Percentiles rank a stretch among this genome's conserved stretches.
phyloP scores from a whole-genome alignment of 2,329 filamentous ascomycete species.

The Byssothecium circinans region DNA sequence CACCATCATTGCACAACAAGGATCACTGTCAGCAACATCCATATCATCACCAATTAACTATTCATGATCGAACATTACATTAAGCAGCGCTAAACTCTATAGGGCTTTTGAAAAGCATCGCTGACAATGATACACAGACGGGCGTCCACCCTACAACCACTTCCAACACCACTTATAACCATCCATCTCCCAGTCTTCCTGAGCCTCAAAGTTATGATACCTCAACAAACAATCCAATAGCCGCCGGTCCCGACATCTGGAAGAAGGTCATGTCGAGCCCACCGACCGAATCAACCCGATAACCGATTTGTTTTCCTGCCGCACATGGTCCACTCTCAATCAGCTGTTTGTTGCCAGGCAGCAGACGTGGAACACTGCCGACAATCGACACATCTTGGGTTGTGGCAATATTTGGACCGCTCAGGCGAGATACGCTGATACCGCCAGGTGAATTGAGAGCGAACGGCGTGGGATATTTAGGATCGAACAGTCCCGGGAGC shows the following conservation, averaged over 20 bases:
- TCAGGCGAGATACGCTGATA: constrained; percentile 33
- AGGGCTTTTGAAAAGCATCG: background rate
- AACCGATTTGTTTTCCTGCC: constrained; percentile 26
- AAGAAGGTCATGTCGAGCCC: constrained; percentile 32
- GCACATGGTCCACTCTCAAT: constrained; percentile 27
- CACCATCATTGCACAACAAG: too few relatives aligned
- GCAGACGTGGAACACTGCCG: constrained; percentile 17
- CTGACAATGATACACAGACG: background rate
- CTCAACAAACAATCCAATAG: constrained; percentile 27
- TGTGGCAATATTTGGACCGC: constrained; percentile 10
- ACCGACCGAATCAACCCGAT: constrained; percentile 24
- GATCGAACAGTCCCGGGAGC: constrained; percentile 44
- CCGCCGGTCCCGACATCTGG: constrained; percentile 24
- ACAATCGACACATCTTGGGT: constrained; percentile 9
- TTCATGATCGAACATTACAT: too few relatives aligned
- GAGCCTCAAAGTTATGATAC: background rate
- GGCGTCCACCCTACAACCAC: background rate
- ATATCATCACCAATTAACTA: too few relatives aligned
- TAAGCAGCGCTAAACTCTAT: too few relatives aligned
- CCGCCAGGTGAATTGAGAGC: constrained; percentile 36
- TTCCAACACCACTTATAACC: background rate
- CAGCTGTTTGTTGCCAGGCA: constrained; percentile 20
- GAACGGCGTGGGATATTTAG: constrained; percentile 39
- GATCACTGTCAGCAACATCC: too few relatives aligned
- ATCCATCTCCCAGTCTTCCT: background rate